A percentile compares a stretch with the other conserved stretches of the same genome.
Conservation (phyloP, 345 rosid genomes). For the Pistacia integerrima region DNA sequence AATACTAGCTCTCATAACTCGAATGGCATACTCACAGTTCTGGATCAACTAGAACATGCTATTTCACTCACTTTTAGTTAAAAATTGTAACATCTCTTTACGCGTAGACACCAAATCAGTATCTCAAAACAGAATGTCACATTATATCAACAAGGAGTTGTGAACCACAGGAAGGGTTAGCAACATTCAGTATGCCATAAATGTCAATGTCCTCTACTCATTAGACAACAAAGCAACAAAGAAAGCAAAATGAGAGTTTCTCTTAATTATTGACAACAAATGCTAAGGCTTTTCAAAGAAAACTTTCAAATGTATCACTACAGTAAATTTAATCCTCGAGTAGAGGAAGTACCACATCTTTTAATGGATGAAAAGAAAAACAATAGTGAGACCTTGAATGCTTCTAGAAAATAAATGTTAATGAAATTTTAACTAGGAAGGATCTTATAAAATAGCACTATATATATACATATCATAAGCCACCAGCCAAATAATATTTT, state of each 20-base stretch:
- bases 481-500: background rate
- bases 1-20: background rate
- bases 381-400: background rate
- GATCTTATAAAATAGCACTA: background rate
- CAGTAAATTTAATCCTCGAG: background rate
- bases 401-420: background rate
- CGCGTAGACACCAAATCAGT: background rate
- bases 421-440: background rate
- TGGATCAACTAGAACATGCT: background rate
- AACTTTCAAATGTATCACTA: too few species aligned
- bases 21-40: conserved; percentile 3
- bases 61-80: background rate
- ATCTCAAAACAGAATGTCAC: background rate
- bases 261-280: background rate
- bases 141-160: background rate
- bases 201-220: background rate
- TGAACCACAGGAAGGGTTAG: background rate
- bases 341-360: background rate
- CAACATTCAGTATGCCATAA: background rate
- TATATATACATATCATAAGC: background rate
- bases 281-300: background rate
- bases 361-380: background rate
- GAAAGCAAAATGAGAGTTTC: background rate
- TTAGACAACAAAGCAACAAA: background rate
- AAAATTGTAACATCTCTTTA: background rate